Percentiles rank a stretch among this genome's conserved stretches.
phyloP scores from a whole-genome alignment of 164 flowering plant species.

The Amborella trichopoda region DNA sequence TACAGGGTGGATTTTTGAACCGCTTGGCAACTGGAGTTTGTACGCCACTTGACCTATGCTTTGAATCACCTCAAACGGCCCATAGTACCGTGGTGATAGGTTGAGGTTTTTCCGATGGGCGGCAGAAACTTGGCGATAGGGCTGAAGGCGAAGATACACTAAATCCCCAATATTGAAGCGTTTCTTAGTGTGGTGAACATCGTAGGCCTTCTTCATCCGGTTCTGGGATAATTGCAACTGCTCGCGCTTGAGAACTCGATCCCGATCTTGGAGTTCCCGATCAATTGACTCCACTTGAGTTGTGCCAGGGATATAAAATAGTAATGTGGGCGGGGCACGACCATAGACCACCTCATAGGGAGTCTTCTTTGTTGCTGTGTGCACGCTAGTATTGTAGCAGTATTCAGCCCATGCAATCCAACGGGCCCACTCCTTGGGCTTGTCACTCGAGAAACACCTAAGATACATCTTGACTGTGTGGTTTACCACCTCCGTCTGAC shows the following conservation, averaged over 20 bases:
- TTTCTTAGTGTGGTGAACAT: background rate
- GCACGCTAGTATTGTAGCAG: slow-evolving; percentile 2
- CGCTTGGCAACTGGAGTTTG: background rate
- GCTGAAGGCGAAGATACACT: background rate
- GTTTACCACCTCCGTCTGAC: slow-evolving; percentile 3
- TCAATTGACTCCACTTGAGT: background rate
- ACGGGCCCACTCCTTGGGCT: background rate
- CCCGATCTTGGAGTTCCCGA: background rate
- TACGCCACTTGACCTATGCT: background rate
- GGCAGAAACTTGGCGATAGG: background rate
- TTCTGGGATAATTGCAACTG: background rate
- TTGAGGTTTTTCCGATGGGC: background rate
- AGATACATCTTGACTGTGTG: background rate
- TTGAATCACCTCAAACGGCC: background rate
- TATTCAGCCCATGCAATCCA: slow-evolving; percentile 3
- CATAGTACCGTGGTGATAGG: background rate
- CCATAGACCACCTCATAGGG: background rate
- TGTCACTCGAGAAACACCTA: background rate
- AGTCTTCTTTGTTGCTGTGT: background rate
- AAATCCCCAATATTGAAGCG: background rate
- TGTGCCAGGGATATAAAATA: background rate
- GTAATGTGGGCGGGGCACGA: background rate
- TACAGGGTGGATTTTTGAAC: background rate
- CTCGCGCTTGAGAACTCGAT: slow-evolving; percentile 2
- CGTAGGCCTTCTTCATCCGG: background rate